Percentiles rank a stretch among this genome's conserved stretches.
Evolutionary conservation across 2,329 filamentous ascomycete genomes (phyloP).

Genomic region (Cladophialophora psammophila): DNA sequence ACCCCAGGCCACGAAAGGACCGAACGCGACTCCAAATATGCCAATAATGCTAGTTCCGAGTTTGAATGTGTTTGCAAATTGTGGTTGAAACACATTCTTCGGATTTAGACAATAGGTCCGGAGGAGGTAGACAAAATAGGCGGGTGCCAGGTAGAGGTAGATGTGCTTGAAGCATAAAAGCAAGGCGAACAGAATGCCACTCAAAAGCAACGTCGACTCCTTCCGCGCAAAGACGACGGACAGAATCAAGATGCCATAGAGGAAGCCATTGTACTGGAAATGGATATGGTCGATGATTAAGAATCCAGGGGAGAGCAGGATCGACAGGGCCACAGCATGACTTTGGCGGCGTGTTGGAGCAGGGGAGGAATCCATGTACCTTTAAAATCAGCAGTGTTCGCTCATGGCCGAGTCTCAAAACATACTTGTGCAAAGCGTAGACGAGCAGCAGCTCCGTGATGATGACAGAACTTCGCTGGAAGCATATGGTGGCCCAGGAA

Average conservation of each 20-base stretch:
- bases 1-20: conserved; percentile 80
- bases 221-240: conserved; percentile 84
- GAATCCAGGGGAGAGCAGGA: conserved; percentile 88
- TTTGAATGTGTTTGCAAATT: conserved; percentile 81
- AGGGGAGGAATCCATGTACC: conserved; percentile 77
- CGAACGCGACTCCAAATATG: conserved; percentile 83
- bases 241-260: conserved; percentile 88
- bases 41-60: conserved; percentile 74
- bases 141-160: conserved; percentile 93
- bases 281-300: conserved; percentile 98
- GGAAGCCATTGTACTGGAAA: conserved; percentile 98
- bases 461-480: conserved; percentile 89
- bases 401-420: conserved; percentile 18
- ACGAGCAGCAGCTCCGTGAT: conserved; percentile 82
- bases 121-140: conserved; percentile 94
- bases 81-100: conserved; percentile 70
- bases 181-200: conserved; percentile 82
- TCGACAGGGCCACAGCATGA: conserved; percentile 85
- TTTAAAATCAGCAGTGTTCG: conserved; percentile 48
- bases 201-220: conserved; percentile 75
- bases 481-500: conserved; percentile 93
- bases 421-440: conserved; percentile 79
- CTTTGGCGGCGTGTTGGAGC: conserved; percentile 73
- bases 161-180: conserved; percentile 97
- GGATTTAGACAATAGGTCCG: conserved; percentile 85